Evolutionary conservation across 768 basidiomycete genomes (phyloP).

Genomic region (Suillus plorans): DNA sequence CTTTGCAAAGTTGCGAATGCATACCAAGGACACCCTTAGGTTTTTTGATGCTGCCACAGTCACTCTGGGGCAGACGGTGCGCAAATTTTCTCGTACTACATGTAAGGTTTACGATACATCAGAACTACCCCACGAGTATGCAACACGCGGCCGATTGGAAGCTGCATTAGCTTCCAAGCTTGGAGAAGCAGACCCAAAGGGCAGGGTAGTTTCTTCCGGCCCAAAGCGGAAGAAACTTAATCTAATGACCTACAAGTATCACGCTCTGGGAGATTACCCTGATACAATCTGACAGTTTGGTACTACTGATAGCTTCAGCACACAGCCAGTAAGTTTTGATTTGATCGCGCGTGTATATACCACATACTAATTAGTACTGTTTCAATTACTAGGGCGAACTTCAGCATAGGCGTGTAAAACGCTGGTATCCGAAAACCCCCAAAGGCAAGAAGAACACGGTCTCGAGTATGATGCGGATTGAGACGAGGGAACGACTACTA

Average conservation of each 20-base stretch:
- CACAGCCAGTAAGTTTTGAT: constrained; percentile 21
- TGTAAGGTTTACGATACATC: not conserved
- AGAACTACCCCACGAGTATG: not conserved
- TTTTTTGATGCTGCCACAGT: not conserved
- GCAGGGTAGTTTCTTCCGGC: constrained; percentile 2
- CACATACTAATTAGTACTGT: not conserved
- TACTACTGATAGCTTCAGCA: constrained; percentile 36
- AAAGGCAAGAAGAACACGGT: constrained; percentile 23
- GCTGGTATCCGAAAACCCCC: constrained; percentile 34
- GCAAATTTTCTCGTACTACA: not conserved
- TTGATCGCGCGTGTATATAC: not conserved
- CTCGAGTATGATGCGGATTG: constrained; percentile 27
- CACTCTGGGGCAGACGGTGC: not conserved
- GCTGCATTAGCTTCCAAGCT: not conserved
- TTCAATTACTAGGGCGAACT: no score
- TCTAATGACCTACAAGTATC: constrained; percentile 12
- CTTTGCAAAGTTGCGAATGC: not conserved
- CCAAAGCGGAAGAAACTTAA: not conserved
- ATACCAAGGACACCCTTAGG: not conserved
- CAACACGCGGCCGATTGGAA: not conserved
- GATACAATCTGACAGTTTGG: constrained; percentile 20
- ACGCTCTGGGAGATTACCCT: constrained; percentile 13
- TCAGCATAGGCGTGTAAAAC: constrained; percentile 36
- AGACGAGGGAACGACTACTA: constrained; percentile 17
- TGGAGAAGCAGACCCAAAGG: no score